These are phyloP conservation scores for Microbotryum intermedium DNA, from an alignment of 1,284 basidiomycete genomes.

Conservation along the genomic window DNA sequence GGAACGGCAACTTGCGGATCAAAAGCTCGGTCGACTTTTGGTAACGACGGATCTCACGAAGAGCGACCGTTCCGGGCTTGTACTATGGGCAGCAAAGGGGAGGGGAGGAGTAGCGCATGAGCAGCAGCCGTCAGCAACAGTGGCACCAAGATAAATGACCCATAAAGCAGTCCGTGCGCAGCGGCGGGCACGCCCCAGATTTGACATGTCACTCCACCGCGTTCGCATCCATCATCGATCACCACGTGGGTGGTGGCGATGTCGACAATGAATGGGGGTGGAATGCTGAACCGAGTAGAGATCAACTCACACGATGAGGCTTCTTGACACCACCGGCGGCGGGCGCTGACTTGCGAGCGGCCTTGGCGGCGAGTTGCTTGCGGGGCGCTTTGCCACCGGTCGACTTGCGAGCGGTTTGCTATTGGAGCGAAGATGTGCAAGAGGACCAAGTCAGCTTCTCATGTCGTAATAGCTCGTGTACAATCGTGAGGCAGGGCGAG, in stretches of 20 bases:
- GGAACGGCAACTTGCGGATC: constrained; percentile 45
- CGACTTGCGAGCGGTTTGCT: constrained; percentile 75
- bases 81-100: constrained; percentile 58
- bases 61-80: constrained; percentile 50
- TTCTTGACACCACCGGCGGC: constrained; percentile 92
- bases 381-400: constrained; percentile 74
- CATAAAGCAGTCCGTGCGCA: too few species aligned
- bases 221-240: too few species aligned
- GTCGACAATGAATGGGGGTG: too few species aligned
- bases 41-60: constrained; percentile 51
- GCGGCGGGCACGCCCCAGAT: too few species aligned
- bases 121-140: neutral
- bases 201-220: too few species aligned
- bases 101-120: neutral
- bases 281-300: too few species aligned
- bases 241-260: too few species aligned
- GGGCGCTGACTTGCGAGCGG: constrained; percentile 52
- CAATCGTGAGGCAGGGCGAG: neutral
- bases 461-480: too few species aligned
- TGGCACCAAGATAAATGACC: too few species aligned
- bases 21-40: constrained; percentile 48
- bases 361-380: constrained; percentile 81
- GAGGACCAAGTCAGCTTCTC: neutral
- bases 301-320: constrained; percentile 34
- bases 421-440: neutral